These are phyloP conservation scores for Chlorella sp. DNA, from an alignment of 139 green algal species.

Conservation along the genomic window DNA sequence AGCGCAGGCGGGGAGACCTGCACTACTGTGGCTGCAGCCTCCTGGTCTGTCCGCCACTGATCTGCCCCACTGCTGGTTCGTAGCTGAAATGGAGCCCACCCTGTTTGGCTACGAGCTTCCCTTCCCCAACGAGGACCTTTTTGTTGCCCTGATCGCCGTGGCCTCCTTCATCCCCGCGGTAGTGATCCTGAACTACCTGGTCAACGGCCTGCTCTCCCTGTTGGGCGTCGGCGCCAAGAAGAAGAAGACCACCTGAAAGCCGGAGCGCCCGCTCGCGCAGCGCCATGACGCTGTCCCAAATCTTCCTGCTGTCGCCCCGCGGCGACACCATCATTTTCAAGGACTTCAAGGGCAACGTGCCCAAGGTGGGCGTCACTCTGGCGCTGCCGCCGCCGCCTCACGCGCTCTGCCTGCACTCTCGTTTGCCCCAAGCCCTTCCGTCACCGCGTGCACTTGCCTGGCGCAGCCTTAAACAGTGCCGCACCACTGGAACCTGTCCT, in stretches of 20 bases:
- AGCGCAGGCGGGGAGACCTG: neutral
- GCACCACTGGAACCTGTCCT: neutral
- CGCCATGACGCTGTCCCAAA: slow-evolving; percentile 63
- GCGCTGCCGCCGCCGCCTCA: neutral
- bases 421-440: neutral
- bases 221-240: slow-evolving; percentile 1
- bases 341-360: slow-evolving; percentile 92
- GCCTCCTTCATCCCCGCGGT: slow-evolving; percentile 57
- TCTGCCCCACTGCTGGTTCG: too few species aligned
- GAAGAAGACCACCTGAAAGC: slow-evolving; percentile 24
- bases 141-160: slow-evolving; percentile 55
- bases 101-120: slow-evolving; percentile 59
- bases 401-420: neutral
- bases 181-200: slow-evolving; percentile 49
- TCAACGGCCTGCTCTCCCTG: slow-evolving; percentile 19
- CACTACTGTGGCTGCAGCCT: neutral
- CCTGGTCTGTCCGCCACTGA: neutral
- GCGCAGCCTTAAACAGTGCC: neutral
- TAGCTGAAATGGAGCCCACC: slow-evolving; percentile 8
- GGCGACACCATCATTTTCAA: slow-evolving; percentile 93
- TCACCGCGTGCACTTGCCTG: neutral
- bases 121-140: slow-evolving; percentile 57
- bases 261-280: neutral
- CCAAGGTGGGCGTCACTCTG: slow-evolving; percentile 59
- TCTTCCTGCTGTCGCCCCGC: slow-evolving; percentile 90